Evolutionary conservation across 108 stramenopile species (phyloP), one percentile per base, ranked within the genome.

Genomic region (Pseudonitzschia multistriata): DNA sequence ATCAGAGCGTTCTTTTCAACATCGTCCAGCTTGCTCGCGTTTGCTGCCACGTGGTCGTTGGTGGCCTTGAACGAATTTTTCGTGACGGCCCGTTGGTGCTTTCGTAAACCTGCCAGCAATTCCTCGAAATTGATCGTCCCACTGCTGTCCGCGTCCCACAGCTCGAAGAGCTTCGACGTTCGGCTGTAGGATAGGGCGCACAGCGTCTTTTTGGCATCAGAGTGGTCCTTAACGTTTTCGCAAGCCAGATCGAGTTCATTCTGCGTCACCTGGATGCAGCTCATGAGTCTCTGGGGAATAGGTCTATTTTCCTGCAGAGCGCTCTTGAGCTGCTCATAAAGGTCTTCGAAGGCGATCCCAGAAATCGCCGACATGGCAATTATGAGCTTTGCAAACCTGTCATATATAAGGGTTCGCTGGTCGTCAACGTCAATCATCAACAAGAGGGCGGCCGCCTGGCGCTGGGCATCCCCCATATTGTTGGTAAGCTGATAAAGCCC

Each of bases 51-150:
- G 13, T 27, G 53, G 7, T 21, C 21, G 30, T 67, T 53, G 31
- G 7, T 37, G 4, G 57, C 11, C 14, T 59, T 33, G 21, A 45
- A 64, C 27, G 42, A n/a, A 22, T 64, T 64, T 40, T 31, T 42
- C 63, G 42, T 56, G 27, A 74, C 54, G 54, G 68, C 62, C 62
- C 67, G 45, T 49, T 76, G 67, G 60, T 73, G 74, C 35, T 73
- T 68, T 52, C 73, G 68, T 24, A 81, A 70, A 14, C 74, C 81
- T 30, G n/a, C 24, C 30, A 74, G 42, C 40, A 81, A 64, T 49
- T 81, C 81, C 49, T 81, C 65, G 61, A 78, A 78, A 28, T 81
- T 73, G 48, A 81, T 81, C 3, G 52, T 63, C 17, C 81, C 81
- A 54, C 68, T 73, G 22, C 66, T 56, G 59, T 81, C 60, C 30